phyloP scores from a whole-genome alignment of 306 rosid species.

The Ammopiptanthus mongolicus region DNA sequence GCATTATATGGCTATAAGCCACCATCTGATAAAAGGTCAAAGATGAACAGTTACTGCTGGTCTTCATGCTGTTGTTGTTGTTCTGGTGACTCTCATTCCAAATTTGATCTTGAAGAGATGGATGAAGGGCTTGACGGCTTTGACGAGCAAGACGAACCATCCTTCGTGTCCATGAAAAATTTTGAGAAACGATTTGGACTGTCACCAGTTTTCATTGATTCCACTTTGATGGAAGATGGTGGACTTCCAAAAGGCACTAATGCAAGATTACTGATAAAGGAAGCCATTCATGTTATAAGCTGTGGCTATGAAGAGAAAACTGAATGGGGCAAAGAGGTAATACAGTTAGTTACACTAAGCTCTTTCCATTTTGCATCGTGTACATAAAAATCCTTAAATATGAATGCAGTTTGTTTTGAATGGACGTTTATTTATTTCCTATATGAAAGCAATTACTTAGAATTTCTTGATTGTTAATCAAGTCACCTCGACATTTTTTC shows the following conservation, averaged over 20 bases:
- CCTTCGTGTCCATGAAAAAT: constrained; percentile 66
- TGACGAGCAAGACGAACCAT: constrained; percentile 70
- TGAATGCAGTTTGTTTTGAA: background rate
- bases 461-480: constrained; percentile 3
- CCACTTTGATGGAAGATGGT: constrained; percentile 78
- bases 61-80: constrained; percentile 29
- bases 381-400: background rate
- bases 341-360: background rate
- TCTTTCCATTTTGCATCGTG: background rate
- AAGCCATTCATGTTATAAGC: constrained; percentile 92
- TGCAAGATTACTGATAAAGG: constrained; percentile 56
- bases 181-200: constrained; percentile 78
- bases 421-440: background rate
- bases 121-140: constrained; percentile 72
- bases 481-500: background rate
- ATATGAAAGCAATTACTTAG: background rate
- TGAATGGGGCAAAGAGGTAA: constrained; percentile 97
- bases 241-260: constrained; percentile 79
- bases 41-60: constrained; percentile 65
- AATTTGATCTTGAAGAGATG: constrained; percentile 60
- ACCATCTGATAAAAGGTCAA: constrained; percentile 63
- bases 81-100: constrained; percentile 39
- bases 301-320: constrained; percentile 96
- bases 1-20: constrained; percentile 90
- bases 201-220: constrained; percentile 84